Conservation (phyloP, 352 stramenopile species). For the Pythium rhizo-oryzae region DNA sequence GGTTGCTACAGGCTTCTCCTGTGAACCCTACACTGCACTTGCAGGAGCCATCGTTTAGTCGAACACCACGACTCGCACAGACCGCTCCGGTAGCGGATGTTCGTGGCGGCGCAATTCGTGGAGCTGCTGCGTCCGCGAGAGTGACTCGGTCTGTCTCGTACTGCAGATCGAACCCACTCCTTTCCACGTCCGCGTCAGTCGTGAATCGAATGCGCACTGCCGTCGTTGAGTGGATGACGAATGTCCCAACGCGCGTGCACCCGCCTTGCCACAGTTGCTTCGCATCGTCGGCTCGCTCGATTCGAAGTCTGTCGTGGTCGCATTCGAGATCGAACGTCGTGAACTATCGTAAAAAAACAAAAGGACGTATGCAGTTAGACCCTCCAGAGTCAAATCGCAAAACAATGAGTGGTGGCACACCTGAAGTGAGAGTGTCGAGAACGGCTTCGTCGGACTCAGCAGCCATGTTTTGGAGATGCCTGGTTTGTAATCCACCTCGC, state of each 20-base stretch:
- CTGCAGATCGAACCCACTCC: slow-evolving; percentile 45
- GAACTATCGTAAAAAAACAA: slow-evolving; percentile 24
- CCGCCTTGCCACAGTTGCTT: slow-evolving; percentile 55
- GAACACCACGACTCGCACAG: slow-evolving; percentile 47
- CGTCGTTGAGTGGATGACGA: slow-evolving; percentile 39
- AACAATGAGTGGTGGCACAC: background rate
- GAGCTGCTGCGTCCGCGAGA: background rate
- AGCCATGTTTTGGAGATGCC: slow-evolving; percentile 40
- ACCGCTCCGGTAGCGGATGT: slow-evolving; percentile 6
- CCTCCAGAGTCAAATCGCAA: background rate
- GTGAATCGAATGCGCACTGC: slow-evolving; percentile 41
- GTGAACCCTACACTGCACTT: slow-evolving; percentile 72
- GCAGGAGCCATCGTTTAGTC: slow-evolving; percentile 39
- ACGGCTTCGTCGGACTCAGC: slow-evolving; percentile 31
- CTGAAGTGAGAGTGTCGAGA: slow-evolving; percentile 28
- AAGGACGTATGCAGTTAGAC: background rate
- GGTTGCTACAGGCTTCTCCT: slow-evolving; percentile 66
- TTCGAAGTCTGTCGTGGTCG: slow-evolving; percentile 60
- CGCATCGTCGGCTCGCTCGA: slow-evolving; percentile 36
- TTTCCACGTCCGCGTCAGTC: slow-evolving; percentile 47
- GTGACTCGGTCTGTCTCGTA: slow-evolving; percentile 43
- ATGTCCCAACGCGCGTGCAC: slow-evolving; percentile 41
- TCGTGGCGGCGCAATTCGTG: slow-evolving; percentile 39
- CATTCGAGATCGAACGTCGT: slow-evolving; percentile 63
- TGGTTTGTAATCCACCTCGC: slow-evolving; percentile 38